Conservation (phyloP, 441 rosid species). For the Brassica balearica region DNA sequence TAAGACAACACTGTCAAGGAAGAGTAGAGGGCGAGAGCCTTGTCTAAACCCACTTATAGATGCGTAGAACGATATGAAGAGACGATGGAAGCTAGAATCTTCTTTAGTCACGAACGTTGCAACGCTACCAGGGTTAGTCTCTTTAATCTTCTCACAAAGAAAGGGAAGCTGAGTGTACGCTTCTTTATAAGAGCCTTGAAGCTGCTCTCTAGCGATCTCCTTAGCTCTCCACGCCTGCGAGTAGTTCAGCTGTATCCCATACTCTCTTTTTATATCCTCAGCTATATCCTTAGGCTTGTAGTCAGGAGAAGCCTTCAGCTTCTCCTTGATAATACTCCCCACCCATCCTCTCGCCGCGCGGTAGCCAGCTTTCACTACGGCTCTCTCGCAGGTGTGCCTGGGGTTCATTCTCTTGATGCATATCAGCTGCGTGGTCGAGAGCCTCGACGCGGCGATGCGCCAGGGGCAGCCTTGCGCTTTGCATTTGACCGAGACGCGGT, state of each 20-base stretch:
- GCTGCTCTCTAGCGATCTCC: slow-evolving; percentile 81
- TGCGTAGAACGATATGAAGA: slow-evolving; percentile 75
- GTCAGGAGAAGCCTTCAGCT: slow-evolving; percentile 67
- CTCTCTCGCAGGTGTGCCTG: slow-evolving; percentile 73
- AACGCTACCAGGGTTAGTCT: slow-evolving; percentile 81
- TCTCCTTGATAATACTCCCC: slow-evolving; percentile 75
- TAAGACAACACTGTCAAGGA: slow-evolving; percentile 61
- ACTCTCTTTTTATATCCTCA: slow-evolving; percentile 71
- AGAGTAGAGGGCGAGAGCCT: slow-evolving; percentile 76
- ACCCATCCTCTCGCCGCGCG: slow-evolving; percentile 81
- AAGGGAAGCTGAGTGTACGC: slow-evolving; percentile 71
- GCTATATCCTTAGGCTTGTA: slow-evolving; percentile 78
- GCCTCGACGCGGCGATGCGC: slow-evolving; percentile 75
- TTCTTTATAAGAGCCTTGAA: slow-evolving; percentile 74
- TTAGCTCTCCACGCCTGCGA: slow-evolving; percentile 87
- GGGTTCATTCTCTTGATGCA: slow-evolving; percentile 74
- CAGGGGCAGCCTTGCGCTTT: slow-evolving; percentile 77
- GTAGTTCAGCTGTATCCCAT: slow-evolving; percentile 73
- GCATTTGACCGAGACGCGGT: slow-evolving; percentile 77
- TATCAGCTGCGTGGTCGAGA: slow-evolving; percentile 68
- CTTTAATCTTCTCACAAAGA: slow-evolving; percentile 74
- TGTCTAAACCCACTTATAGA: slow-evolving; percentile 69
- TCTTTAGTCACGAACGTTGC: slow-evolving; percentile 70
- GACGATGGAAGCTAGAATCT: slow-evolving; percentile 73
- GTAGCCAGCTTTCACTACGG: slow-evolving; percentile 65